Base-by-base conservation (phyloP, 2,329 filamentous ascomycete species). In the Triangularia verruculosa region DNA sequence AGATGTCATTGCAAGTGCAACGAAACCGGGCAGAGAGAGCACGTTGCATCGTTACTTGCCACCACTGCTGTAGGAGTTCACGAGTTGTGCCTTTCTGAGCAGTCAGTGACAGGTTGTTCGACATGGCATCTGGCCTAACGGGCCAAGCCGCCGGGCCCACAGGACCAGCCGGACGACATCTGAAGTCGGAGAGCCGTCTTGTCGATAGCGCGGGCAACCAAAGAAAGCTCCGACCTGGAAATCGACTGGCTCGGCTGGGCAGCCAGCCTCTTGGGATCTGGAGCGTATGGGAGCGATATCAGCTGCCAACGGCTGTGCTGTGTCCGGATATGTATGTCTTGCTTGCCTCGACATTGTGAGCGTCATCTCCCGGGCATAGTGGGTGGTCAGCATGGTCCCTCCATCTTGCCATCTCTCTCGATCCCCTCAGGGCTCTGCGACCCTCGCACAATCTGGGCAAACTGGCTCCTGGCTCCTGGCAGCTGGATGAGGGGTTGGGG, bases 401-500 rank as follows among this genome's bases (percentile, higher is more conserved):
- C 30, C 34, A n/a, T 43, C 15, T 24, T 11, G 13, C 13, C 8
- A 13, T 34, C 32, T 4, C 51, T 53, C n/a, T 27, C 24, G 51
- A 53, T 53, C 51, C 51, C 22, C 9, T 53, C 51, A 53, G 51
- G 51, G 51, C n/a, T 53, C 24, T 27, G 51, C 25, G 22, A 25
- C 20, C 51, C 51, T 53, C 20, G 52, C 61, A 56, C 57, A 52
- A 51, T 51, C 34, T 43, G 34, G 34, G n/a, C 34, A 43, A 43
- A 59, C 25, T 28, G n/a, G 59, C 15, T 39, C 5, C 55, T 34
- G 58, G 3, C n/a, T 54, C 15, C 47, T 22, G 39, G 56, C 54
- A 28, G 32, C 32, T 60, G 51, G 25, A 11, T 54, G 63, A 66
- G 68, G 64, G 67, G 67, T 63, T 67, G 65, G 69, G 64, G 22